Conservation (phyloP, 495 filamentous ascomycete species). For the Mytilinidion resinicola region DNA sequence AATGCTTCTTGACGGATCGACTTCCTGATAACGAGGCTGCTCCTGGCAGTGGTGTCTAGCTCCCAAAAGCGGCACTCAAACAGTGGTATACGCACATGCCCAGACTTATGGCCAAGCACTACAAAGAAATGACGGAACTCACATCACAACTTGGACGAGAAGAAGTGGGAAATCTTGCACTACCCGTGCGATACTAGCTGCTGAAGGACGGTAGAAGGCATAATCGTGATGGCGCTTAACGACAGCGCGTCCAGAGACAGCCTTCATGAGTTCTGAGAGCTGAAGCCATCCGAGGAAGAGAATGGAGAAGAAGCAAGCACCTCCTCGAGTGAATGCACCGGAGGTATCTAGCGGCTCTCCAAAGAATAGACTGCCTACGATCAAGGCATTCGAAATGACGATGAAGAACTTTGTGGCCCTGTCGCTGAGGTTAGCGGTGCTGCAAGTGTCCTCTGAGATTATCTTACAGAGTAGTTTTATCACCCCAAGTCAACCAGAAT, state of each 20-base stretch:
- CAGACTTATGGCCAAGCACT: no score
- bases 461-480: constrained; percentile 58
- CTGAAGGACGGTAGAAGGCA: constrained; percentile 74
- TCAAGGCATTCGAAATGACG: constrained; percentile 64
- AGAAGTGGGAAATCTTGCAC: constrained; percentile 64
- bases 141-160: constrained; percentile 56
- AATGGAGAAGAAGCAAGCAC: constrained; percentile 66
- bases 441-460: not conserved
- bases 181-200: constrained; percentile 61
- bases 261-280: constrained; percentile 63
- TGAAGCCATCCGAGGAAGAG: constrained; percentile 73
- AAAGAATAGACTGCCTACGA: constrained; percentile 70
- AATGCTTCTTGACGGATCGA: no score
- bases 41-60: not conserved
- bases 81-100: no score
- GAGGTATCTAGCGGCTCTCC: constrained; percentile 55
- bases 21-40: not conserved
- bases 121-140: not conserved
- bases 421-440: not conserved
- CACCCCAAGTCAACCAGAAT: constrained; percentile 69
- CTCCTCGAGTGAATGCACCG: constrained; percentile 63
- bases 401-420: constrained; percentile 67
- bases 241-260: constrained; percentile 57
- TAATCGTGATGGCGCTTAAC: constrained; percentile 62
- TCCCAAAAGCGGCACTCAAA: no score